phyloP scores from a whole-genome alignment of 306 rosid species.

The Erythrophleum fordii region DNA sequence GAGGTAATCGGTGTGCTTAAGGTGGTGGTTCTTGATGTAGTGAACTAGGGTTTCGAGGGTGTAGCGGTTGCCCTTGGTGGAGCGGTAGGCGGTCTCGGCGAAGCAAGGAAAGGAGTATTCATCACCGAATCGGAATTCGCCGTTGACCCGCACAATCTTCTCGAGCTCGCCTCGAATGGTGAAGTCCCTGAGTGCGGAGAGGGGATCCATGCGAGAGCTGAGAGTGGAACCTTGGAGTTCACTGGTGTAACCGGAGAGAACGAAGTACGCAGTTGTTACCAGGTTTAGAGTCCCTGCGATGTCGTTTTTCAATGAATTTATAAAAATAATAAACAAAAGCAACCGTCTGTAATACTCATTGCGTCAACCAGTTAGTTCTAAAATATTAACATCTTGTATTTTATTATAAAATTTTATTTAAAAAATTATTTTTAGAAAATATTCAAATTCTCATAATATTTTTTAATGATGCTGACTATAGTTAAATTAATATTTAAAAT shows the following conservation, averaged over 20 bases:
- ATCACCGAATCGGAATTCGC: conserved; percentile 82
- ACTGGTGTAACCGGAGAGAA: not conserved
- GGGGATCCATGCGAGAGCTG: conserved; percentile 71
- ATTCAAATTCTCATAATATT: too few species aligned
- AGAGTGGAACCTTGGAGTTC: not conserved
- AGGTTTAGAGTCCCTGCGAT: too few species aligned
- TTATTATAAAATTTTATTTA: too few species aligned
- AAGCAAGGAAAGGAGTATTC: conserved; percentile 78
- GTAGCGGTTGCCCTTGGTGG: conserved; percentile 89
- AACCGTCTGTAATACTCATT: too few species aligned
- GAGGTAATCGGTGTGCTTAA: conserved; percentile 87
- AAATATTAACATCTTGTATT: too few species aligned
- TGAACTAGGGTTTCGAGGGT: conserved; percentile 94
- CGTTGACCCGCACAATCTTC: conserved; percentile 60
- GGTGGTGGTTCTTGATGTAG: conserved; percentile 74
- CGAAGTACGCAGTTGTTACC: too few species aligned
- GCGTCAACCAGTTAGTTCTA: too few species aligned
- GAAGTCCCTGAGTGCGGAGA: conserved; percentile 87
- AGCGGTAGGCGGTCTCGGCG: conserved; percentile 80
- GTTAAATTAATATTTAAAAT: too few species aligned
- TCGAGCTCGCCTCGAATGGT: conserved; percentile 88
- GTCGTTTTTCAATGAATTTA: too few species aligned
- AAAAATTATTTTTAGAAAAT: too few species aligned
- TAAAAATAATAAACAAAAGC: too few species aligned
- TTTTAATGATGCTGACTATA: too few species aligned